A percentile compares a stretch with the other conserved stretches of the same genome.
These are phyloP conservation scores for Mytilinidion resinicola DNA, from an alignment of 495 filamentous ascomycete genomes.

Conservation along the genomic window DNA sequence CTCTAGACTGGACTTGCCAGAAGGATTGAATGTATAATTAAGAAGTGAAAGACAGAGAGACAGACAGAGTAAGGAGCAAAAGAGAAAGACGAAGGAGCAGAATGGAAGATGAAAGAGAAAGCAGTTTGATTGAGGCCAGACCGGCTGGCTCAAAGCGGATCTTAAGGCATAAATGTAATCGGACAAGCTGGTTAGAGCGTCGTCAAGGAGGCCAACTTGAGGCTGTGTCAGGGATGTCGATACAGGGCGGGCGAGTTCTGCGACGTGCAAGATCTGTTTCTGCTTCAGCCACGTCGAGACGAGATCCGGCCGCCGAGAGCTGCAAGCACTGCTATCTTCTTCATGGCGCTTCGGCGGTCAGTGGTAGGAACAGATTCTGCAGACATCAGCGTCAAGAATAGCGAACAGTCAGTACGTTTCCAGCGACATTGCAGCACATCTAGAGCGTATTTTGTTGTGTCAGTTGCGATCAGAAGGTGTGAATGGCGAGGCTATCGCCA, in stretches of 20 bases:
- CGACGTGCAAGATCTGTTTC: constrained; percentile 28
- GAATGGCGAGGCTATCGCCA: not conserved
- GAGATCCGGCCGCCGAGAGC: not conserved
- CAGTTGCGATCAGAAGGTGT: too few relatives aligned
- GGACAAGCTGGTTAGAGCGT: constrained; percentile 22
- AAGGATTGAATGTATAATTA: constrained; percentile 12
- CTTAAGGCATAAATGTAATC: constrained; percentile 29
- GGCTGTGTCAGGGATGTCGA: constrained; percentile 19
- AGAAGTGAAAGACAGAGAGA: constrained; percentile 27
- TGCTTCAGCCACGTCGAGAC: constrained; percentile 25
- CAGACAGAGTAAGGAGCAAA: constrained; percentile 19
- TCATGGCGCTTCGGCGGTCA: not conserved
- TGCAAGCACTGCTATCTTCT: not conserved
- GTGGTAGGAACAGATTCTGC: too few relatives aligned
- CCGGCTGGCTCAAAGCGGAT: constrained; percentile 18
- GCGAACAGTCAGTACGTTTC: too few relatives aligned
- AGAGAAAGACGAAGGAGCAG: constrained; percentile 23
- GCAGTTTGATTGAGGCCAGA: constrained; percentile 11
- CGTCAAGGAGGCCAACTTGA: constrained; percentile 9
- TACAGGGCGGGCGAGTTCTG: constrained; percentile 19
- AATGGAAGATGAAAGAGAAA: constrained; percentile 16
- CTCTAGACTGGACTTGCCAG: constrained; percentile 31
- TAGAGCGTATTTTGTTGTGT: too few relatives aligned
- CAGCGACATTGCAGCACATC: too few relatives aligned
- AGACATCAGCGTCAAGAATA: too few relatives aligned